Percentiles rank a stretch among this genome's conserved stretches.
phyloP scores from a whole-genome alignment of 2,329 filamentous ascomycete species.

The Claviceps pazoutovae region DNA sequence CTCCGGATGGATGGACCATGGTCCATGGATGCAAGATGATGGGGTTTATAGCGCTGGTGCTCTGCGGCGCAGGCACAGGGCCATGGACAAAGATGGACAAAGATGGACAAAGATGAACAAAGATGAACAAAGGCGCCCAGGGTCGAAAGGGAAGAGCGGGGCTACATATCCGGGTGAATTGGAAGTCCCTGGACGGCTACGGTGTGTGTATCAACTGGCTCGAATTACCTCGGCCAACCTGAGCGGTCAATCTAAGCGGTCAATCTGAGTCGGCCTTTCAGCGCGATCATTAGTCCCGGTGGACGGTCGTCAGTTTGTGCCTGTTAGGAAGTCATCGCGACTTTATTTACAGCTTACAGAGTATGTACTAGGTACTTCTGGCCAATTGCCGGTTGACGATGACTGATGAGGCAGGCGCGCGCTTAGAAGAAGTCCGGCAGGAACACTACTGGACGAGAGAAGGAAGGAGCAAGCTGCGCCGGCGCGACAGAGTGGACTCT shows the following conservation, averaged over 20 bases:
- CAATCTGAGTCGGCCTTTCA: too few relatives aligned
- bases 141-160: neutral
- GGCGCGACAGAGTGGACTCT: neutral
- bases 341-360: too few relatives aligned
- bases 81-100: neutral
- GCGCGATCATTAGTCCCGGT: too few relatives aligned
- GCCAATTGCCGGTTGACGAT: neutral
- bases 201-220: too few relatives aligned
- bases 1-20: too few relatives aligned
- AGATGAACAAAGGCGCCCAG: neutral
- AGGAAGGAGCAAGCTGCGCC: neutral
- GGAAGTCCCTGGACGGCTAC: too few relatives aligned
- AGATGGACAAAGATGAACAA: too few relatives aligned
- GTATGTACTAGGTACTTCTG: neutral
- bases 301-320: neutral
- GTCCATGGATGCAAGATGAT: too few relatives aligned
- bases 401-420: constrained; percentile 2
- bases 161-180: neutral
- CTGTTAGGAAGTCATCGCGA: neutral
- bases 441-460: too few relatives aligned
- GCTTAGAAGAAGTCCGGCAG: constrained; percentile 2
- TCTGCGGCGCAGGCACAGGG: neutral
- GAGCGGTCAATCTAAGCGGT: too few relatives aligned
- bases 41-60: neutral
- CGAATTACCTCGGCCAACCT: too few relatives aligned